Conservation (phyloP, 352 stramenopile genomes). For the Pythium guiyangense region DNA sequence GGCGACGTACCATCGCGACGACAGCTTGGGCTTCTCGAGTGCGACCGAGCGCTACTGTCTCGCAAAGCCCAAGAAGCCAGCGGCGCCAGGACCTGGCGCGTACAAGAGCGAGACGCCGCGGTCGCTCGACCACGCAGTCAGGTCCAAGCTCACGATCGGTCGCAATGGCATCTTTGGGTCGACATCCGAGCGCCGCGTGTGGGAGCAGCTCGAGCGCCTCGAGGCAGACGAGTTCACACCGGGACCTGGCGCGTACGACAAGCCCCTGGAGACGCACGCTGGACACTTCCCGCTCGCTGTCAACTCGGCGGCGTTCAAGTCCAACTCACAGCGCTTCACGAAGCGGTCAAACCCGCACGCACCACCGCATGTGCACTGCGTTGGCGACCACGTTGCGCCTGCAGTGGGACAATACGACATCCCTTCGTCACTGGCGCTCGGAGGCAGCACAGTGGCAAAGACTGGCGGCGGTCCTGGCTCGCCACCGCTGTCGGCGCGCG, state of each 20-base stretch:
- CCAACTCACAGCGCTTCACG: conserved; percentile 40
- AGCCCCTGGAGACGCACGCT: conserved; percentile 17
- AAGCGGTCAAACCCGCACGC: conserved; percentile 33
- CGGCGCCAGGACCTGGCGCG: conserved; percentile 38
- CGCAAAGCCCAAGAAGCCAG: conserved; percentile 26
- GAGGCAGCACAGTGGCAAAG: neutral
- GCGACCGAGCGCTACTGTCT: conserved; percentile 61
- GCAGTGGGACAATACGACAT: conserved; percentile 56
- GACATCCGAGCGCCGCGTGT: conserved; percentile 67
- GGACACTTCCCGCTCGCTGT: conserved; percentile 30
- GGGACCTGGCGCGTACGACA: conserved; percentile 53
- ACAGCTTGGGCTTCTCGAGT: conserved; percentile 65
- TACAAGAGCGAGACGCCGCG: conserved; percentile 65
- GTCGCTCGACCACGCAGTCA: conserved; percentile 47
- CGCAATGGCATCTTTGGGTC: conserved; percentile 73
- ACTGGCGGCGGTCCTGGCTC: neutral
- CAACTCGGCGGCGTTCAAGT: conserved; percentile 58
- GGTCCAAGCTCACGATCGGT: conserved; percentile 42
- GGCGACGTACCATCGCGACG: conserved; percentile 21
- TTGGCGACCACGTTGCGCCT: conserved; percentile 34
- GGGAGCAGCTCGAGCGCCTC: conserved; percentile 46
- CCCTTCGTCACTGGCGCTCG: neutral
- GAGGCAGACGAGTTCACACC: conserved; percentile 43
- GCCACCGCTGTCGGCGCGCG: conserved; percentile 9
- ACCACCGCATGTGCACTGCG: conserved; percentile 46